These are phyloP conservation scores for Citrus mangshanensis DNA, from an alignment of 345 rosid species.

Conservation along the genomic window DNA sequence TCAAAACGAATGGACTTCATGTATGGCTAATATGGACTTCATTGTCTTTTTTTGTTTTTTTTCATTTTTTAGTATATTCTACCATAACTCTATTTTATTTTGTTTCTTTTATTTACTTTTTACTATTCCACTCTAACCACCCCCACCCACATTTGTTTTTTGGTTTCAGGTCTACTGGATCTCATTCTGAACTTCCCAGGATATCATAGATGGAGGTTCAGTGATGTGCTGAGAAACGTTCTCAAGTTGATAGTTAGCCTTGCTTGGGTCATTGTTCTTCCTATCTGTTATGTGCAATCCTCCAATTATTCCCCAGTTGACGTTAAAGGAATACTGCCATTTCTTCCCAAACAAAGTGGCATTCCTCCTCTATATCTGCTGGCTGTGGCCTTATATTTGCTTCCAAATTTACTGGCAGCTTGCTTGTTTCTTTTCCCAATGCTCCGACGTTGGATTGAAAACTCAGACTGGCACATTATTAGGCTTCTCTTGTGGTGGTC, in stretches of 20 bases:
- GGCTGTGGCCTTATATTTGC: conserved; percentile 77
- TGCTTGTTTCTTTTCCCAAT: conserved; percentile 87
- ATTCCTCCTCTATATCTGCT: conserved; percentile 73
- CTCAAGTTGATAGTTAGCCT: conserved; percentile 73
- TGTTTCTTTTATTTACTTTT: background rate
- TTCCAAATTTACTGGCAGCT: conserved; percentile 78
- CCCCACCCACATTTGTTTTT: background rate
- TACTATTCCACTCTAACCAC: conserved; percentile 5
- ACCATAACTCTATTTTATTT: background rate
- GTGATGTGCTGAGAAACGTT: conserved; percentile 64
- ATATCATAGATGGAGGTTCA: conserved; percentile 87
- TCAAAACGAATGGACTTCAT: background rate
- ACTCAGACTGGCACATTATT: conserved; percentile 88
- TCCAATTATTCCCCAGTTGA: conserved; percentile 40
- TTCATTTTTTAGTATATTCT: background rate
- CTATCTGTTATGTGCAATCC: conserved; percentile 65
- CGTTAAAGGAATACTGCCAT: conserved; percentile 42
- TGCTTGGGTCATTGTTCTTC: conserved; percentile 77
- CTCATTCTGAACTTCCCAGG: conserved; percentile 91
- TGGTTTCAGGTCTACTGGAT: conserved; percentile 73
- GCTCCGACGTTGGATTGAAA: conserved; percentile 97
- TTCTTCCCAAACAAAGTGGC: conserved; percentile 59
- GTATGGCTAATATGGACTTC: background rate
- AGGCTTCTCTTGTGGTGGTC: conserved; percentile 98
- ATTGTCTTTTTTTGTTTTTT: background rate